Percentiles rank a stretch among this genome's conserved stretches.
These are phyloP conservation scores for Triticum dicoccoides DNA, from an alignment of 176 grass and related monocot genomes.

Conservation along the genomic window DNA sequence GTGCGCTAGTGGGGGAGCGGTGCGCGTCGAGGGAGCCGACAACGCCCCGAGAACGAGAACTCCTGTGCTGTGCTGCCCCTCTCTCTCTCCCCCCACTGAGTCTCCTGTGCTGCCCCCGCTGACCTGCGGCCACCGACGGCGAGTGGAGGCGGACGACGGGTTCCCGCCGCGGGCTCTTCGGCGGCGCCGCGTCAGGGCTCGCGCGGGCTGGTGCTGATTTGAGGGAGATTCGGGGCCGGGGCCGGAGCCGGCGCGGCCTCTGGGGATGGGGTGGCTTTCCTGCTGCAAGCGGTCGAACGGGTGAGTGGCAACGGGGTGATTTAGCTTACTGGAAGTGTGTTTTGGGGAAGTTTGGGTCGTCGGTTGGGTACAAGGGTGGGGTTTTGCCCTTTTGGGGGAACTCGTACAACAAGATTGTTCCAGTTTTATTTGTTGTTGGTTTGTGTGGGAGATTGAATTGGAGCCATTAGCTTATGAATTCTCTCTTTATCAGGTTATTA, in stretches of 20 bases:
- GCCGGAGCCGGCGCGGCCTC: background rate
- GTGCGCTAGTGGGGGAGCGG: slow-evolving; percentile 24
- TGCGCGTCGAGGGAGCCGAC: slow-evolving; percentile 8
- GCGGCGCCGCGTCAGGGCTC: background rate
- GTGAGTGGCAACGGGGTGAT: slow-evolving; percentile 17
- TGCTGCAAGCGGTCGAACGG: slow-evolving; percentile 42
- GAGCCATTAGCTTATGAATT: background rate
- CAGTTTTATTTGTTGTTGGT: background rate
- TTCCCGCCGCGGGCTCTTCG: background rate
- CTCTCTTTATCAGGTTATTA: background rate
- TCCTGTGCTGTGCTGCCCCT: background rate
- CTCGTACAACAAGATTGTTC: background rate
- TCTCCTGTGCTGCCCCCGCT: background rate
- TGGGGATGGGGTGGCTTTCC: slow-evolving; percentile 34
- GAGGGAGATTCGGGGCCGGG: background rate
- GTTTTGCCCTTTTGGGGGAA: background rate
- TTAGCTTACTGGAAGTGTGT: background rate
- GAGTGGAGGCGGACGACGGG: background rate
- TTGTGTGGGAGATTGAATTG: background rate
- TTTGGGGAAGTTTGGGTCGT: background rate
- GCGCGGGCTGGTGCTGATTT: background rate
- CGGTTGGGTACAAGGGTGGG: background rate
- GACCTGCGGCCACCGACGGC: background rate
- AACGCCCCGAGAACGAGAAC: background rate
- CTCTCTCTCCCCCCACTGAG: background rate